phyloP scores from a whole-genome alignment of 306 rosid genomes.

The Citrullus mucosospermus region DNA sequence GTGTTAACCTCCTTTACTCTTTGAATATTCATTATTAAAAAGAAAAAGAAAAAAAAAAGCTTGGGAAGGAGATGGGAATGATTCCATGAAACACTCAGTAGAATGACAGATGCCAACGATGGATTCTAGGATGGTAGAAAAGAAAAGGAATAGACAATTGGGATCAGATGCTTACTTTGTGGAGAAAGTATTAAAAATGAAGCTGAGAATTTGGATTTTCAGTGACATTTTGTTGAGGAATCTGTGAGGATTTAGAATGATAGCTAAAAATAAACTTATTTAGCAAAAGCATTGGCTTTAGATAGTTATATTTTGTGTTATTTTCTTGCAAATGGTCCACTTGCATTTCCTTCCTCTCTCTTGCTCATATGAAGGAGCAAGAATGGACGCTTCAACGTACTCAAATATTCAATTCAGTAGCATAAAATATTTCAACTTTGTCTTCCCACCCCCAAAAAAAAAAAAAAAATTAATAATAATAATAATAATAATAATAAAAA shows the following conservation, averaged over 20 bases:
- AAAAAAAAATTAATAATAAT: too few species aligned
- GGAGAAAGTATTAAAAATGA: not conserved
- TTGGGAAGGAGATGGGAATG: constrained; percentile 14
- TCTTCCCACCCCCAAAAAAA: too few species aligned
- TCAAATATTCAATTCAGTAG: not conserved
- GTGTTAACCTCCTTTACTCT: not conserved
- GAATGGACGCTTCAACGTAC: not conserved
- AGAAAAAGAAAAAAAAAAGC: not conserved
- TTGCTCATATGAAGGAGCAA: not conserved
- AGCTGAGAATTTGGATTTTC: not conserved
- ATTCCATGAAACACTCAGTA: constrained; percentile 1
- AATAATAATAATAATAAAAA: too few species aligned
- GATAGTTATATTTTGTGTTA: not conserved
- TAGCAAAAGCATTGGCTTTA: not conserved
- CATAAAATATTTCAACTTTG: not conserved
- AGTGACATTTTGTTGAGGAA: not conserved
- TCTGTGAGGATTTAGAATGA: not conserved
- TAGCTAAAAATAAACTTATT: not conserved
- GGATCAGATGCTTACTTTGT: constrained; percentile 52
- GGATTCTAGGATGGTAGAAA: constrained; percentile 23
- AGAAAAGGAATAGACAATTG: constrained; percentile 9
- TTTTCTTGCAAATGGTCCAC: not conserved
- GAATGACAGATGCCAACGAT: not conserved
- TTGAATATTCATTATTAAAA: constrained; percentile 25
- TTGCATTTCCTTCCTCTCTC: not conserved